Evolutionary conservation across 768 basidiomycete genomes (phyloP).

Genomic region (Sporobolomyces roseus): DNA sequence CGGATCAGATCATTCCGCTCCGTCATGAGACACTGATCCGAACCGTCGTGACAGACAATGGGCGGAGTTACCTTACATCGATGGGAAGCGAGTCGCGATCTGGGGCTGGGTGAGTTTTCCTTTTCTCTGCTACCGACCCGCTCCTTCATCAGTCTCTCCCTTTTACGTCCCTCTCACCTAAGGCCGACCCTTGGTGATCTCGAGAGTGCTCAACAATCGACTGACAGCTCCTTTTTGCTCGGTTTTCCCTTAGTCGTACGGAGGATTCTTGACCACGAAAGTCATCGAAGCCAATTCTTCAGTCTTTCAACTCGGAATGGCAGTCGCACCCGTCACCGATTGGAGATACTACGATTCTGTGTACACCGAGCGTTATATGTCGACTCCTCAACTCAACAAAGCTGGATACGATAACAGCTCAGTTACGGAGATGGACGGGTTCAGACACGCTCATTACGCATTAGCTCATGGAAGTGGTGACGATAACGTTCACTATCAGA

Average conservation of each 20-base stretch:
- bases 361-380: constrained; percentile 98
- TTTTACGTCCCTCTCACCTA: too few species aligned
- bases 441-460: constrained; percentile 71
- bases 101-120: constrained; percentile 85
- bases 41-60: constrained; percentile 59
- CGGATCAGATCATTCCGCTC: too few species aligned
- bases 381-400: constrained; percentile 68
- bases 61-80: constrained; percentile 82
- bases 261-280: constrained; percentile 93
- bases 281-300: constrained; percentile 84
- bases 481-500: constrained; percentile 93
- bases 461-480: constrained; percentile 92
- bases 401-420: constrained; percentile 86
- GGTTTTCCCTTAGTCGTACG: constrained; percentile 95
- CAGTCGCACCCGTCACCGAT: constrained; percentile 82
- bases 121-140: too few species aligned
- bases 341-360: constrained; percentile 62
- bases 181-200: too few species aligned
- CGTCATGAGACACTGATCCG: too few species aligned
- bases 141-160: too few species aligned
- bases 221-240: not conserved
- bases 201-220: too few species aligned
- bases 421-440: constrained; percentile 81
- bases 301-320: constrained; percentile 84
- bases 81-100: constrained; percentile 80